phyloP scores from a whole-genome alignment of 192 early-diverging fungal species.

The Rhizophlyctis rosea region DNA sequence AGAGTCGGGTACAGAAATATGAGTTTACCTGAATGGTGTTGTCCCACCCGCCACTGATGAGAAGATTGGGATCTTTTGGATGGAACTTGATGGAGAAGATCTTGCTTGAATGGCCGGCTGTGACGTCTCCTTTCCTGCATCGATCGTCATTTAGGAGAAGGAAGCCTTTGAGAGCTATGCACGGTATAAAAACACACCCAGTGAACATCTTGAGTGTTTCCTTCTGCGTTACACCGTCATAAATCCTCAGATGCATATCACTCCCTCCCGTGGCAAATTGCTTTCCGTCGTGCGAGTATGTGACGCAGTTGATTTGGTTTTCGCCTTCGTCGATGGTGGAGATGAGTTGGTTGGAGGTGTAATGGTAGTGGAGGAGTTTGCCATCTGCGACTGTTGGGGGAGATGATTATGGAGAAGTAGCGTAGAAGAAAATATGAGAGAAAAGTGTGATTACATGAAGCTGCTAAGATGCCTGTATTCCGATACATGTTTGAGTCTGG shows the following conservation, averaged over 20 bases:
- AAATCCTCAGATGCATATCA: conserved; percentile 43
- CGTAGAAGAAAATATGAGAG: background rate
- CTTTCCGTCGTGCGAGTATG: conserved; percentile 28
- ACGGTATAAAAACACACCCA: too few relatives aligned
- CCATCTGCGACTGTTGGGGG: conserved; percentile 46
- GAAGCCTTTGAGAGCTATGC: too few relatives aligned
- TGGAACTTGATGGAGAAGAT: conserved; percentile 57
- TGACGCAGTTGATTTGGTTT: conserved; percentile 39
- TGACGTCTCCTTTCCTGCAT: conserved; percentile 25
- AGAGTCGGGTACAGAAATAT: too few relatives aligned
- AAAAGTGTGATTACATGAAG: conserved; percentile 39
- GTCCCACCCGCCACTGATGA: conserved; percentile 57
- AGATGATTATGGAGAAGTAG: conserved; percentile 5
- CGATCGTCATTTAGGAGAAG: background rate
- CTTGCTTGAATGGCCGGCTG: conserved; percentile 51
- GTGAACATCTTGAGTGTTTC: conserved; percentile 15
- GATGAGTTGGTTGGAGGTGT: conserved; percentile 44
- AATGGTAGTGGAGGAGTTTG: conserved; percentile 50
- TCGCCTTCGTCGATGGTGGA: conserved; percentile 37
- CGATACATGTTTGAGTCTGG: conserved; percentile 34
- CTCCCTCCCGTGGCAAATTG: conserved; percentile 43
- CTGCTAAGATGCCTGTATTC: conserved; percentile 51
- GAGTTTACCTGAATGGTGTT: conserved; percentile 44
- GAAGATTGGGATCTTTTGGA: conserved; percentile 39
- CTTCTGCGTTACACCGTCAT: conserved; percentile 34